These are phyloP conservation scores for Copromyces sp. DNA, from an alignment of 495 filamentous ascomycete genomes.

Conservation along the genomic window DNA sequence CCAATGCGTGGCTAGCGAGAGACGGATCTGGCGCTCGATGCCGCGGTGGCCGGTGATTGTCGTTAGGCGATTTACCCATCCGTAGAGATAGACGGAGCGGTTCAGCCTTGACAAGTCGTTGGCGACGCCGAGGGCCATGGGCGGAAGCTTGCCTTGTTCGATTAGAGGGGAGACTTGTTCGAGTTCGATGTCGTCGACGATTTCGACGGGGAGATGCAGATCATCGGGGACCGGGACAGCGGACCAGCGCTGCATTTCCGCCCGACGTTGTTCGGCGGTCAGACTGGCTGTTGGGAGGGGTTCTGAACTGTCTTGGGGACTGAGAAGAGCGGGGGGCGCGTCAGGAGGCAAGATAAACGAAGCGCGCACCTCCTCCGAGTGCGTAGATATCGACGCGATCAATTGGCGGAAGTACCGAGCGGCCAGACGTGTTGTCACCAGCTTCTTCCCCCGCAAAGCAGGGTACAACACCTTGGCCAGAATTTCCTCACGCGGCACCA, in stretches of 20 bases:
- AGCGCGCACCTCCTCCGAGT: slow-evolving; percentile 28
- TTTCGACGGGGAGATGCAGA: slow-evolving; percentile 16
- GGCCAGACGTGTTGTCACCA: slow-evolving; percentile 29
- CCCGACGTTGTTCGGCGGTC: slow-evolving; percentile 3
- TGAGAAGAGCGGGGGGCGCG: not conserved
- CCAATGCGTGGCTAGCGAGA: slow-evolving; percentile 20
- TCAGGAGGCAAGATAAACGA: slow-evolving; percentile 18
- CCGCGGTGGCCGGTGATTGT: slow-evolving; percentile 24
- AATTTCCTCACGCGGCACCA: slow-evolving; percentile 21
- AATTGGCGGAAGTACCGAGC: slow-evolving; percentile 29
- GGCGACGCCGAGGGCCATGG: slow-evolving; percentile 18
- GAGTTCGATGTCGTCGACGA: slow-evolving; percentile 18
- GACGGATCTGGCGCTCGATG: slow-evolving; percentile 20
- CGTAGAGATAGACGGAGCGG: slow-evolving; percentile 22
- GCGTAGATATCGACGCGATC: slow-evolving; percentile 27
- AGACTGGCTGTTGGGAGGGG: not conserved
- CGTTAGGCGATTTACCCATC: slow-evolving; percentile 17
- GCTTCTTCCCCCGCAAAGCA: slow-evolving; percentile 20
- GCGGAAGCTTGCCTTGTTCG: slow-evolving; percentile 9
- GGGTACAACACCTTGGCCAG: slow-evolving; percentile 27
- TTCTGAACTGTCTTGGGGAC: not conserved
- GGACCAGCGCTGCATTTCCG: slow-evolving; percentile 15
- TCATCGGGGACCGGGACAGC: slow-evolving; percentile 16
- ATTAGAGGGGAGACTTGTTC: slow-evolving; percentile 10
- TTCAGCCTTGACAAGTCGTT: slow-evolving; percentile 19